Percentiles rank a stretch among this genome's conserved stretches.
phyloP scores from a whole-genome alignment of 2,329 filamentous ascomycete species.

The Fusarium irregulare region DNA sequence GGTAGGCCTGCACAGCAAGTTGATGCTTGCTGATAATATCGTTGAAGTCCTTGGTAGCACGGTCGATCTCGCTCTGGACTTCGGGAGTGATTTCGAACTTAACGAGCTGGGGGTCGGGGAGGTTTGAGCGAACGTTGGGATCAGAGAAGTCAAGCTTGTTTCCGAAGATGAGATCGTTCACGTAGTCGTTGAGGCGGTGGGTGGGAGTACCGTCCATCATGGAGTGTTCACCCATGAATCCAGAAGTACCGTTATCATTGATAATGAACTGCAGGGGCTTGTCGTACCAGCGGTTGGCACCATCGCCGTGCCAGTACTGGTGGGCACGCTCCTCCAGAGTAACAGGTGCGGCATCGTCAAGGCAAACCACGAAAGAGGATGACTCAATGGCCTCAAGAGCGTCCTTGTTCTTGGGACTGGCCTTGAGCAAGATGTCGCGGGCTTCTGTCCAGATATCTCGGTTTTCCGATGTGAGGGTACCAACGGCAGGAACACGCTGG shows the following conservation, averaged over 20 bases:
- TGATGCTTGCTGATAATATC: constrained; percentile 88
- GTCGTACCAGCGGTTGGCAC: constrained; percentile 95
- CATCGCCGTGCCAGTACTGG: constrained; percentile 98
- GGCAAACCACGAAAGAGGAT: constrained; percentile 89
- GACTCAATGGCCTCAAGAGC: constrained; percentile 86
- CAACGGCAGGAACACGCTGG: constrained; percentile 78
- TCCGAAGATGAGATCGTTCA: constrained; percentile 91
- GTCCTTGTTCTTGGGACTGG: constrained; percentile 81
- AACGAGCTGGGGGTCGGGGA: constrained; percentile 82
- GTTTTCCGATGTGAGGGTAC: constrained; percentile 89
- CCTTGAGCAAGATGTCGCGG: constrained; percentile 77
- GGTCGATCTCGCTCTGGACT: constrained; percentile 80
- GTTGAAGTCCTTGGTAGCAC: constrained; percentile 81
- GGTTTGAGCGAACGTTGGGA: constrained; percentile 79
- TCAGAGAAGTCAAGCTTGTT: constrained; percentile 93
- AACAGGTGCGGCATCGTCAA: constrained; percentile 90
- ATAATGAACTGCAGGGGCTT: constrained; percentile 98
- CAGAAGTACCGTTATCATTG: constrained; percentile 97
- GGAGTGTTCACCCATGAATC: constrained; percentile 98
- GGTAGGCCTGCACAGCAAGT: constrained; percentile 92
- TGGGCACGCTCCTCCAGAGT: constrained; percentile 95
- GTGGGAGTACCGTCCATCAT: constrained; percentile 99
- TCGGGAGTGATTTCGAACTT: constrained; percentile 82
- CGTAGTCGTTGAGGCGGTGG: constrained; percentile 94
- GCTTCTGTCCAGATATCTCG: constrained; percentile 93